Conservation (phyloP, 1,284 basidiomycete species). For the Marasmius tenuissimus region DNA sequence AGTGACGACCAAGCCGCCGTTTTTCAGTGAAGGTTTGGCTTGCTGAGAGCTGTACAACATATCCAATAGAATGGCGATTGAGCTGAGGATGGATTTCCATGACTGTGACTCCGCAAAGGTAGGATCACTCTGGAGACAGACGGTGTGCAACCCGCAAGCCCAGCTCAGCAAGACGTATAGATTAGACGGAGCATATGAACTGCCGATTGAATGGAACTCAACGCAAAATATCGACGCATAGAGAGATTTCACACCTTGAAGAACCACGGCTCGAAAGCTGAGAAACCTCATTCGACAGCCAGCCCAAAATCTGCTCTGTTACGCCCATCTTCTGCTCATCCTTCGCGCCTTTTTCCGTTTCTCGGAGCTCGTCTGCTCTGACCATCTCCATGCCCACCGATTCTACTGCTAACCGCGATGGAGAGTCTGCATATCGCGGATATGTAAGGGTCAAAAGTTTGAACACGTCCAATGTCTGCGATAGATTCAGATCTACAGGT, state of each 20-base stretch:
- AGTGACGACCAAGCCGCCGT: conserved; percentile 57
- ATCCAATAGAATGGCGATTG: conserved; percentile 61
- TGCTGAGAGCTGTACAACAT: conserved; percentile 49
- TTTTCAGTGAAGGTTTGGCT: conserved; percentile 60
- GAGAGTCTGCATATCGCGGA: conserved; percentile 72
- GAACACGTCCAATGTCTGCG: conserved; percentile 73
- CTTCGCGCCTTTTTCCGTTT: conserved; percentile 35
- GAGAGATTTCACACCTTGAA: conserved; percentile 42
- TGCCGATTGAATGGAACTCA: conserved; percentile 20
- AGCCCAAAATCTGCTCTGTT: conserved; percentile 68
- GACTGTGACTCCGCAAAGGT: conserved; percentile 44
- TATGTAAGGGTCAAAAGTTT: conserved; percentile 73
- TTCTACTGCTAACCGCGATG: conserved; percentile 72
- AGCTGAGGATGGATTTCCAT: conserved; percentile 51
- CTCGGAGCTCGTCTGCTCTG: conserved; percentile 53
- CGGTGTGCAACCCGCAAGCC: conserved; percentile 65
- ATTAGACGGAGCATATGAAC: conserved; percentile 62
- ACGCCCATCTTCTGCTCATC: conserved; percentile 52
- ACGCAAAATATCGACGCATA: background rate
- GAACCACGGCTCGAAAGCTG: conserved; percentile 48
- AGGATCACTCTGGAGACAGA: conserved; percentile 42
- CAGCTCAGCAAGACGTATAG: conserved; percentile 75
- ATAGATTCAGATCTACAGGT: conserved; percentile 57
- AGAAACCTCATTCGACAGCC: conserved; percentile 68
- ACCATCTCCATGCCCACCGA: conserved; percentile 63